Base-by-base conservation (phyloP, 805 yeast species). In the Ogataea angusta region DNA sequence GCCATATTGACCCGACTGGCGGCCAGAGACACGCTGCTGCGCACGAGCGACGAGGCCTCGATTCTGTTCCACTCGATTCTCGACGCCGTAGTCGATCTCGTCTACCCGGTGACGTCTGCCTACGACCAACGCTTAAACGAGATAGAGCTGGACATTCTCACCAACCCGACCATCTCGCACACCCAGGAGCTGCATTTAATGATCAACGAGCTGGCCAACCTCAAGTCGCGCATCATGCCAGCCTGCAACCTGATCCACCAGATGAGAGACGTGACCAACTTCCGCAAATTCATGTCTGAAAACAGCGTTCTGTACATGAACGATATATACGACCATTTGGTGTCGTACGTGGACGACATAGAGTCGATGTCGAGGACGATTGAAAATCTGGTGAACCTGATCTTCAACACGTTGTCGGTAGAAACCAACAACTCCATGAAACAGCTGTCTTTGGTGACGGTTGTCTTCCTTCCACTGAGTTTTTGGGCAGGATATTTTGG, bases 401-500 rank as follows among this genome's bases (percentile, higher is more conserved):
- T 76, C 8, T 78, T 77, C 63, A 78, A 78, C 47, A 77, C 81
- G 3, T 70, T 78, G 29, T 70, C 80, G 1, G 75, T 75, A 9
- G 73, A 73, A 32, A 74, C 78, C 2, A 74, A 76, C 46, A 75
- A 67, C 46, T 70, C 82, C 4, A 77, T 78, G 70, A 66, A 69
- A 38, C 69, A 71, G 53, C 61, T 78, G 30, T 73, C 82, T 6
- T 53, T 78, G 27, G 75, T 78, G 8, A 73, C 82, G 1, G 82
- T 78, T 10, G 68, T 78, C 10, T 78, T 78, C 49, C 62, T 78
- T 27, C 84, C 84, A 5, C 53, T 78, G 39, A 69, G 78, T 5
- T 78, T 78, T 51, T 67, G 80, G 69, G 76, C 82, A 1, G 82
- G 83, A 10, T 78, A 76, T 52, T 78, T 73, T 42, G 80, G 80